Percentiles rank a stretch among this genome's conserved stretches.
Evolutionary conservation across 2,329 filamentous ascomycete species (phyloP).

Genomic region (Colletotrichum godetiae): DNA sequence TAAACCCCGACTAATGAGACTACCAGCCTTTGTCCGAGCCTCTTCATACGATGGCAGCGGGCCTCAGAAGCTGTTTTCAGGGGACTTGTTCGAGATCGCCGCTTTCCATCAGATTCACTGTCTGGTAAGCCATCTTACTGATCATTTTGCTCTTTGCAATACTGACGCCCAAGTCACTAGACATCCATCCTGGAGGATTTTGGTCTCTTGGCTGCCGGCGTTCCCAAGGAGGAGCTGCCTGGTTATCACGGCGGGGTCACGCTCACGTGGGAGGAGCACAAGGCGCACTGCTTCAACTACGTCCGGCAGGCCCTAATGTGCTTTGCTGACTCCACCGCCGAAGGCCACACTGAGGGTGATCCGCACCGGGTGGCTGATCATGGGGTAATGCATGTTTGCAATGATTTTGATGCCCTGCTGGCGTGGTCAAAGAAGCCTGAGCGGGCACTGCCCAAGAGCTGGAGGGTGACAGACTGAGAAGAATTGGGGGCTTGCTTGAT

Average conservation of each 20-base stretch:
- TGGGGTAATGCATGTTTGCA: slow-evolving; percentile 5
- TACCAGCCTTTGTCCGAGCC: background rate
- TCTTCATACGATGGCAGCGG: background rate
- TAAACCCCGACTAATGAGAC: background rate
- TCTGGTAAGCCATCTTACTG: background rate
- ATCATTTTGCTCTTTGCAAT: too few relatives aligned
- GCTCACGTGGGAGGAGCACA: slow-evolving; percentile 8
- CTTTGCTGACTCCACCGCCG: background rate
- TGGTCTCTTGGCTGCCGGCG: background rate
- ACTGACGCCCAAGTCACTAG: background rate
- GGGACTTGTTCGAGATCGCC: background rate
- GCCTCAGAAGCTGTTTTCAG: background rate
- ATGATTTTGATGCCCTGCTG: background rate
- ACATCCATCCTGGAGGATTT: slow-evolving; percentile 4
- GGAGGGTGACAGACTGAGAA: background rate
- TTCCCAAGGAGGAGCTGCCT: background rate
- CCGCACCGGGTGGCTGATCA: background rate
- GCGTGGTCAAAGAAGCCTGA: background rate
- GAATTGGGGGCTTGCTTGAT: background rate
- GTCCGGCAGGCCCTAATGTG: background rate
- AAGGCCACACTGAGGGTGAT: background rate
- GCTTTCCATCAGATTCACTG: background rate
- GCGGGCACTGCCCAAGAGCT: background rate
- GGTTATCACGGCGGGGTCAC: background rate
- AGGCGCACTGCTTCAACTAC: slow-evolving; percentile 5